phyloP scores from a whole-genome alignment of 257 asterid genomes.

The Jaltomata sinuosa region DNA sequence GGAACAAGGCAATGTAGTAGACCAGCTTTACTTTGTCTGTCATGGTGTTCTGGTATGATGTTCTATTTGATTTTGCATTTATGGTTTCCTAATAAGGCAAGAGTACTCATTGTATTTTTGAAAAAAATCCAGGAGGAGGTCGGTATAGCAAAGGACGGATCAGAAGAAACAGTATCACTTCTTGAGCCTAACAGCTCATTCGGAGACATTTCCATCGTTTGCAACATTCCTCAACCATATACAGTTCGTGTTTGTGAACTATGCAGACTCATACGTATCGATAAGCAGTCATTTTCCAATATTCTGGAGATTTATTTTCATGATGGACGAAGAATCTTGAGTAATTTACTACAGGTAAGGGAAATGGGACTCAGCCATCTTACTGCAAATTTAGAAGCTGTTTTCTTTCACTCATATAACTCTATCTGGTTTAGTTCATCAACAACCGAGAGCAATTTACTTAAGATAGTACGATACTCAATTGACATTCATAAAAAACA shows the following conservation, averaged over 20 bases:
- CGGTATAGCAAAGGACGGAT: slow-evolving; percentile 52
- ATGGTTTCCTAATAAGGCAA: not conserved
- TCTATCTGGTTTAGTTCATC: not conserved
- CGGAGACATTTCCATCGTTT: slow-evolving; percentile 74
- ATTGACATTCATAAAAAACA: not conserved
- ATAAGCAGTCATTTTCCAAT: slow-evolving; percentile 74
- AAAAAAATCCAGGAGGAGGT: slow-evolving; percentile 57
- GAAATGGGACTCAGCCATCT: not conserved
- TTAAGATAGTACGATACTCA: not conserved
- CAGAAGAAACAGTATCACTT: slow-evolving; percentile 50
- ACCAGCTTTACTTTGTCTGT: slow-evolving; percentile 84
- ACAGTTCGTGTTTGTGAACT: slow-evolving; percentile 85
- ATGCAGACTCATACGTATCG: slow-evolving; percentile 77
- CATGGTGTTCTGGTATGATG: slow-evolving; percentile 60
- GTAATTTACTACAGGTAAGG: slow-evolving; percentile 75
- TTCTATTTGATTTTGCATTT: not conserved
- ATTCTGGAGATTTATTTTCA: slow-evolving; percentile 81
- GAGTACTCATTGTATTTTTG: not conserved
- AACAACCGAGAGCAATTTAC: not conserved
- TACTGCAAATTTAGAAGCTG: not conserved
- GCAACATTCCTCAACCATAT: slow-evolving; percentile 94
- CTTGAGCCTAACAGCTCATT: slow-evolving; percentile 55
- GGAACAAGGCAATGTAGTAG: slow-evolving; percentile 84
- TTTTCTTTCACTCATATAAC: not conserved
- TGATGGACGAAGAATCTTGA: slow-evolving; percentile 74